Percentiles rank a stretch among this genome's conserved stretches.
Conservation (phyloP, 148 eudicot genomes). For the Mesembryanthemum crystallinum region DNA sequence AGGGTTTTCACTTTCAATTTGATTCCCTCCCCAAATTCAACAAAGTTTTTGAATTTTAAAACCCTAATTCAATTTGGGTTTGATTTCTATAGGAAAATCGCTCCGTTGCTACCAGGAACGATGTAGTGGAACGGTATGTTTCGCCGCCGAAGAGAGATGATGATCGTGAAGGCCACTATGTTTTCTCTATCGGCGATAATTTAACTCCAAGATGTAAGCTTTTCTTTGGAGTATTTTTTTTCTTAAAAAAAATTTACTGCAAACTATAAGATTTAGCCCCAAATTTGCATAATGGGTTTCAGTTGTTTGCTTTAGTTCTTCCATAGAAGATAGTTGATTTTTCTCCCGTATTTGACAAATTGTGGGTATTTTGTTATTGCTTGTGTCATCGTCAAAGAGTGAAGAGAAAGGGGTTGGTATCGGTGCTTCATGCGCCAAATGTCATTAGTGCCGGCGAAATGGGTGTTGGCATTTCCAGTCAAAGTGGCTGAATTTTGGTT, state of each 20-base stretch:
- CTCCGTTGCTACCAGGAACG: conserved; percentile 9
- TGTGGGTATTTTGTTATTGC: not conserved
- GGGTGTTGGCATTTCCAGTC: not conserved
- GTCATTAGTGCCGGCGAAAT: not conserved
- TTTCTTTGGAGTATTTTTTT: not conserved
- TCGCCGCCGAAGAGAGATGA: conserved; percentile 73
- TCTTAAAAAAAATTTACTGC: too few relatives aligned
- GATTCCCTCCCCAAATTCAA: not conserved
- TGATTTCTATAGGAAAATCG: conserved; percentile 29
- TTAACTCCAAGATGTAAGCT: conserved; percentile 83
- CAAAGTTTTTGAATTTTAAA: not conserved
- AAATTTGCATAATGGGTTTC: not conserved
- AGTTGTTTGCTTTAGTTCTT: not conserved
- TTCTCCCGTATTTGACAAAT: not conserved
- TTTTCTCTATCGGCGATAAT: conserved; percentile 72
- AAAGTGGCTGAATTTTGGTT: not conserved
- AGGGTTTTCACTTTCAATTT: not conserved
- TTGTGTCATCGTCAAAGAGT: not conserved
- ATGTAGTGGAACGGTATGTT: conserved; percentile 37
- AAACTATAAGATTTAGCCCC: not conserved
- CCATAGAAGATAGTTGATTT: not conserved
- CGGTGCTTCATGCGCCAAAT: not conserved
- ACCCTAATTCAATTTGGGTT: not conserved
- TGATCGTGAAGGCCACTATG: conserved; percentile 85
- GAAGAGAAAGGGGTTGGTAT: not conserved